Evolutionary conservation across 305 asterid genomes (phyloP).

Genomic region (Solanum hybrid): DNA sequence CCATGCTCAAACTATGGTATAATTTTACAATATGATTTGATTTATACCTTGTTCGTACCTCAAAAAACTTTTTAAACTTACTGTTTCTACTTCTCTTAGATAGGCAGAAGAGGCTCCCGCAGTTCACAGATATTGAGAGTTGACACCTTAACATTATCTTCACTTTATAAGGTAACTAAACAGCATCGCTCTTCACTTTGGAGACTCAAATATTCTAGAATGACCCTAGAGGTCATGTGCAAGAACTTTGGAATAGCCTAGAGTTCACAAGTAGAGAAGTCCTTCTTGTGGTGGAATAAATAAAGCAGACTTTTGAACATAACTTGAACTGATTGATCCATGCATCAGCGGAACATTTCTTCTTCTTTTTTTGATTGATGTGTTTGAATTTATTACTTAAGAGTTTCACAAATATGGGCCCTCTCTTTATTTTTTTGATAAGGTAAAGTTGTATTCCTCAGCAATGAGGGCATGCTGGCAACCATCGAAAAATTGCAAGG

Average conservation of each 20-base stretch:
- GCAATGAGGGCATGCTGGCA: not conserved
- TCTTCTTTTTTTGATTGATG: not conserved
- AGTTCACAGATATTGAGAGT: not conserved
- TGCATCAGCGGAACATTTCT: not conserved
- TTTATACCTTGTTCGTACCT: not conserved
- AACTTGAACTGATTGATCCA: not conserved
- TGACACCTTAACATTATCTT: not conserved
- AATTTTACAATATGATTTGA: not conserved
- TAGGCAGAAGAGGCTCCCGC: not conserved
- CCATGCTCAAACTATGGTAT: not conserved
- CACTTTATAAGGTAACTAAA: not conserved
- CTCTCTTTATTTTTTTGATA: not conserved
- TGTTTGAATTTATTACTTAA: not conserved
- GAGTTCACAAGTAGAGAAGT: not conserved
- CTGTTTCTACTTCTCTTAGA: not conserved
- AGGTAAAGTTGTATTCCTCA: not conserved
- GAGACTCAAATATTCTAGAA: not conserved
- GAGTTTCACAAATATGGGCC: not conserved
- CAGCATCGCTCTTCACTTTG: not conserved
- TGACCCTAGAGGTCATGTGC: not conserved
- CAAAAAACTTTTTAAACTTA: not conserved
- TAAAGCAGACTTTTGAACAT: not conserved
- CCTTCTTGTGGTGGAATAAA: not conserved
- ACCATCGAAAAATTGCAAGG: not conserved
- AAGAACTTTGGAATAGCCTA: not conserved